A percentile compares a stretch with the other conserved stretches of the same genome.
Evolutionary conservation across 768 basidiomycete genomes (phyloP).

Genomic region (Calvatia gigantea): DNA sequence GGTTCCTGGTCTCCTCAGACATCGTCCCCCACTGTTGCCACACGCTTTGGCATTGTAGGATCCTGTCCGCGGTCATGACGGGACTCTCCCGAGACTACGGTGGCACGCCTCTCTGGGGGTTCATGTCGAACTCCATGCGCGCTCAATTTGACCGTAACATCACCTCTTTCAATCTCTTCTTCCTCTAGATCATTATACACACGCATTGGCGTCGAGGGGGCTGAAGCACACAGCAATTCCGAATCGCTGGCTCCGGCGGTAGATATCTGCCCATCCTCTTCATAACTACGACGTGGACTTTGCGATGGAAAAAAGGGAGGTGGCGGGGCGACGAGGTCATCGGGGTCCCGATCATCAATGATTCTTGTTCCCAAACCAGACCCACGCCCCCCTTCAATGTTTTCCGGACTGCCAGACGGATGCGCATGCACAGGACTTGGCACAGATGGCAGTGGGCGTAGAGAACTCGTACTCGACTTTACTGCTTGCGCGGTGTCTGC

Average conservation of each 20-base stretch:
- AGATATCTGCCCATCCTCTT: not conserved
- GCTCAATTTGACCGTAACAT: not conserved
- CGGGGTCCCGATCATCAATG: constrained; percentile 7
- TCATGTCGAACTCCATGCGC: not conserved
- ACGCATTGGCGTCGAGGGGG: constrained; percentile 6
- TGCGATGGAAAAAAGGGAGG: not conserved
- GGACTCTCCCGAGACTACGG: not conserved
- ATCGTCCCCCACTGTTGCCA: not conserved
- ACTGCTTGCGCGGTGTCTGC: not conserved
- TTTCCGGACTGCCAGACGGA: not conserved
- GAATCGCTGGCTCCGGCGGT: constrained; percentile 4
- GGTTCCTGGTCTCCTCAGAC: not conserved
- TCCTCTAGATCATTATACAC: not conserved
- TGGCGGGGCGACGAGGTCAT: not conserved
- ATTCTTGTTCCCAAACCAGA: constrained; percentile 1
- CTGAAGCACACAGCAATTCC: constrained; percentile 6
- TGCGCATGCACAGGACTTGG: not conserved
- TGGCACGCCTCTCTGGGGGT: not conserved
- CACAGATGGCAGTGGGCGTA: constrained; percentile 5
- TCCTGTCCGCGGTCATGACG: not conserved
- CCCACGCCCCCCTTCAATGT: not conserved
- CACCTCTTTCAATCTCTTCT: not conserved
- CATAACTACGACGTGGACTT: not conserved
- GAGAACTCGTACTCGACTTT: not conserved
- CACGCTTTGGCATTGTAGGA: not conserved